Evolutionary conservation across 331 rosid species (phyloP), one percentile per base, ranked within the genome.

Genomic region (Spiraea crenata): DNA sequence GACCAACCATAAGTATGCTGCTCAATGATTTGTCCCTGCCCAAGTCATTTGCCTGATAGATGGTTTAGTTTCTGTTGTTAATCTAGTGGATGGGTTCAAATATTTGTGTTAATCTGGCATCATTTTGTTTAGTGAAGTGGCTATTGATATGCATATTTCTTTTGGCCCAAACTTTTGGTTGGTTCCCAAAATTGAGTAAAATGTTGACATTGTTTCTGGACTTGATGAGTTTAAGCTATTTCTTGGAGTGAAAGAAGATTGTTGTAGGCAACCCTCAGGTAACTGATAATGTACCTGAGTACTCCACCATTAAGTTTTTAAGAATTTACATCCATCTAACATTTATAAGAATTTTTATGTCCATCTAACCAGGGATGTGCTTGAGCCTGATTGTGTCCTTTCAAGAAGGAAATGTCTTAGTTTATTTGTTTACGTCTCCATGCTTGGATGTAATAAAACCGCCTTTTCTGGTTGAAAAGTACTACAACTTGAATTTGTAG

Each of bases 111-210:
- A 49, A 12, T 9, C 59, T 66, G 59, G 25, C n/a, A 15, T 17
- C 58, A 46, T 39, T 51, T 67, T 42, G 64, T 58, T 38, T 37
- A 19, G 13, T 40, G 57, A 10, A 10, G n/a, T 38, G 2, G 49
- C 49, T 42, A 51, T 41, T 50, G 48, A 63, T 12, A 38, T 66
- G 72, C 17, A 35, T 37, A 14, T 50, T 38, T 47, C 61, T 67
- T 25, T 3, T n/a, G 9, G 46, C 31, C 16, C 5, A 15, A 34
- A 66, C 35, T 49, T 3, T 49, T 34, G 1, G 25, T 25, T 46
- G 6, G 56, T 17, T 47, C 19, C 9, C 49, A 62, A 17, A 41
- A 41, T 40, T 62, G 37, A 40, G 14, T 40, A 1, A 0, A 62
- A 17, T 10, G 55, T 48, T 15, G 12, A 63, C 13, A 51, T 48